Conservation (phyloP, 73 alveolate species). For the Stentor coeruleus region DNA sequence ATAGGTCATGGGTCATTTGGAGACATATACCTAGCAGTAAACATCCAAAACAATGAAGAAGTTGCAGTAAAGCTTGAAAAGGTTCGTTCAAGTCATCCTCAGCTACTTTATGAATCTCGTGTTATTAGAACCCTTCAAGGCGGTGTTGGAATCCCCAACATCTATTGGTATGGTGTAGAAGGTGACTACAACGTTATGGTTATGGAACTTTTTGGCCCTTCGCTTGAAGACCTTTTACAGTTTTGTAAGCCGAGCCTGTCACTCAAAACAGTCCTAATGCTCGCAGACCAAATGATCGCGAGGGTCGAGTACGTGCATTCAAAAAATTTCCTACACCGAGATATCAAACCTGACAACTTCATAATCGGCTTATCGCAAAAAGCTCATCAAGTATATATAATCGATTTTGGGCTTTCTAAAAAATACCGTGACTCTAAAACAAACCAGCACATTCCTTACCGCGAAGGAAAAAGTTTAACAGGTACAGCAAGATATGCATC, state of each 20-base stretch:
- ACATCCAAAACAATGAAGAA: slow-evolving; percentile 59
- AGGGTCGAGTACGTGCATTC: slow-evolving; percentile 80
- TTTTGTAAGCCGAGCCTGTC: slow-evolving; percentile 67
- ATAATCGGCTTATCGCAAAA: slow-evolving; percentile 71
- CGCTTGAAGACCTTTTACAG: slow-evolving; percentile 76
- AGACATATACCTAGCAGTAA: slow-evolving; percentile 78
- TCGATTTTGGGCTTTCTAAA: slow-evolving; percentile 56
- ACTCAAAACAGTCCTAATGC: slow-evolving; percentile 71
- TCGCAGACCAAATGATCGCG: slow-evolving; percentile 78
- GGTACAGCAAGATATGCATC: slow-evolving; percentile 75
- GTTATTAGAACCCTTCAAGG: slow-evolving; percentile 55
- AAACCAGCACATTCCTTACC: slow-evolving; percentile 47
- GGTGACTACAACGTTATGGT: slow-evolving; percentile 82
- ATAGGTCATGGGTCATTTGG: slow-evolving; percentile 94
- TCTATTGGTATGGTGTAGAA: slow-evolving; percentile 64
- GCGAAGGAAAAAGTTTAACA: slow-evolving; percentile 42
- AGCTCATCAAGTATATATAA: slow-evolving; percentile 52
- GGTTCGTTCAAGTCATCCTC: slow-evolving; percentile 50
- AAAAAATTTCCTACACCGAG: slow-evolving; percentile 76
- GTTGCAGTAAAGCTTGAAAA: slow-evolving; percentile 75
- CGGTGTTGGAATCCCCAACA: slow-evolving; percentile 74
- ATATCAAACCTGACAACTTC: slow-evolving; percentile 89
- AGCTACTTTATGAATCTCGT: slow-evolving; percentile 44
- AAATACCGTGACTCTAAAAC: slow-evolving; percentile 56
- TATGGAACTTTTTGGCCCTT: slow-evolving; percentile 87